phyloP scores from a whole-genome alignment of 257 asterid genomes.

The Fraxinus quadrangulata region DNA sequence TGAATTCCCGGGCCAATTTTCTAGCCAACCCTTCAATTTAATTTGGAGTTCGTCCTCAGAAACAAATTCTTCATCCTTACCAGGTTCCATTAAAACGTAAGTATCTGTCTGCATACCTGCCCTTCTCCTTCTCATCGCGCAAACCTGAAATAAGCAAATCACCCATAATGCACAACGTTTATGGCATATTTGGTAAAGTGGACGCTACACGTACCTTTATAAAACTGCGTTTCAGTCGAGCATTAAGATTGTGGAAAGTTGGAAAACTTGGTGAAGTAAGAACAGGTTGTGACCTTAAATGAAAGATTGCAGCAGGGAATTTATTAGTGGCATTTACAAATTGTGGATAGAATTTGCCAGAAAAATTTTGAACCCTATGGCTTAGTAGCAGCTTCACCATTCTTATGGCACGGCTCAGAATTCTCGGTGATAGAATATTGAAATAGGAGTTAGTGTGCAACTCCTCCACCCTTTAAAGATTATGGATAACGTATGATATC shows the following conservation, averaged over 20 bases:
- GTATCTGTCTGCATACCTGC: constrained; percentile 58
- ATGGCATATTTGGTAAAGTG: no score
- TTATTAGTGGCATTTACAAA: neutral
- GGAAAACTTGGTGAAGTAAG: constrained; percentile 21
- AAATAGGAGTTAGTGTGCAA: neutral
- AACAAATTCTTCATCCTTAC: constrained; percentile 70
- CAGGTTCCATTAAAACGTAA: constrained; percentile 75
- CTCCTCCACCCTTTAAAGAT: neutral
- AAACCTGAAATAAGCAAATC: constrained; percentile 28
- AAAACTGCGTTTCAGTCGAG: constrained; percentile 22
- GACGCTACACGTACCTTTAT: no score
- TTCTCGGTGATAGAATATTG: constrained; percentile 3
- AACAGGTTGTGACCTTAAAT: constrained; percentile 25
- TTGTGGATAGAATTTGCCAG: constrained; percentile 17
- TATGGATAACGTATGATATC: constrained; percentile 32
- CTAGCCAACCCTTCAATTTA: constrained; percentile 58
- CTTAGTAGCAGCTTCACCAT: constrained; percentile 29
- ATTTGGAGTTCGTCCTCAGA: constrained; percentile 62
- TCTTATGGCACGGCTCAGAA: neutral
- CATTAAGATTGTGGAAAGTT: constrained; percentile 19
- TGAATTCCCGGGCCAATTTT: constrained; percentile 65
- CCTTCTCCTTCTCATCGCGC: constrained; percentile 70
- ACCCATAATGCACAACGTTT: no score
- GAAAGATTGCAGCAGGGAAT: constrained; percentile 10
- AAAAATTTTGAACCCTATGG: constrained; percentile 26